A percentile compares a stretch with the other conserved stretches of the same genome.
phyloP scores from a whole-genome alignment of 176 grass and related monocot species.

The Oryza punctata region DNA sequence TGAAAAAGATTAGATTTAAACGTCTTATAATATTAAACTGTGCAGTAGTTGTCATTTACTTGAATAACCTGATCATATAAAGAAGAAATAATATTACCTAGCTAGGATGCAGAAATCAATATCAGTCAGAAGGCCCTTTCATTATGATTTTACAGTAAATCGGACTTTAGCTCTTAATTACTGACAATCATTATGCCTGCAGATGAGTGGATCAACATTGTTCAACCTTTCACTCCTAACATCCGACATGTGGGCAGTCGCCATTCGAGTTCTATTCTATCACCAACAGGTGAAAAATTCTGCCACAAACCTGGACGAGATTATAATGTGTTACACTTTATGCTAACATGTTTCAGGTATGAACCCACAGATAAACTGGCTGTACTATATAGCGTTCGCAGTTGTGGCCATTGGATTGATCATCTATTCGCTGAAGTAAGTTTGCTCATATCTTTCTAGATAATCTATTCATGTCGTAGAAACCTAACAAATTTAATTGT shows the following conservation, averaged over 20 bases:
- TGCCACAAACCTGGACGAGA: background rate
- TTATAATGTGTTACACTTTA: background rate
- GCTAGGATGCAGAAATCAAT: background rate
- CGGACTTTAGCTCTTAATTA: background rate
- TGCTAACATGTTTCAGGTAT: conserved; percentile 25
- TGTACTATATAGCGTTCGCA: conserved; percentile 59
- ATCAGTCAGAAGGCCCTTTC: background rate
- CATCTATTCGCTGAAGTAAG: conserved; percentile 58
- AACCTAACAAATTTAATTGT: conserved; percentile 29
- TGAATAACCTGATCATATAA: conserved; percentile 18
- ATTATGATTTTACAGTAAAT: conserved; percentile 21
- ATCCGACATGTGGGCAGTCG: conserved; percentile 68
- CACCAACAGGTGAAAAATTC: conserved; percentile 47
- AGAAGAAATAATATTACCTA: background rate
- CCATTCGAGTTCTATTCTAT: conserved; percentile 64
- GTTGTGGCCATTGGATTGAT: conserved; percentile 55
- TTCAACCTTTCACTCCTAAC: conserved; percentile 65
- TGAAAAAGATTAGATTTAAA: no score
- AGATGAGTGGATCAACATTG: conserved; percentile 67
- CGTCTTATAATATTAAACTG: no score
- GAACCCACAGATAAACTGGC: conserved; percentile 51
- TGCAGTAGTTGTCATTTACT: background rate
- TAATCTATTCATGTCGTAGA: background rate
- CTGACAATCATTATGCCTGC: conserved; percentile 17
- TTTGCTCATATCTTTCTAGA: background rate